Base-by-base conservation (phyloP, 2,329 filamentous ascomycete species). In the Apiospora rasikravindrae region DNA sequence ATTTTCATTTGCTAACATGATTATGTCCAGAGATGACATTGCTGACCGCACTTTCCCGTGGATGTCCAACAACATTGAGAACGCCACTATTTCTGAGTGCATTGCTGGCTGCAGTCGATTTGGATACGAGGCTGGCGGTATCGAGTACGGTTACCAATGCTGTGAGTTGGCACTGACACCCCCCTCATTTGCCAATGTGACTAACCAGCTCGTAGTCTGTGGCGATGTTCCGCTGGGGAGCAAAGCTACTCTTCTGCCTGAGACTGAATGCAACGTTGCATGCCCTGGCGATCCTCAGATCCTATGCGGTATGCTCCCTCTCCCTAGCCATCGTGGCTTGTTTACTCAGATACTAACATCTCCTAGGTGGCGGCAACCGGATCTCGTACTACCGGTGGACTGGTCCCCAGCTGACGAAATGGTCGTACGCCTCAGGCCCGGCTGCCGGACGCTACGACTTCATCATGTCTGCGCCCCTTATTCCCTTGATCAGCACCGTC, bases 401-500 rank as follows among this genome's bases (percentile, higher is more conserved):
- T 26, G 84, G 83, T 33, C 78, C 72, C 16, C 80, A 83, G 0
- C 74, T 89, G n/a, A 86, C 88, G 75, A 79, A 80, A 26, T 90
- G 86, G 84, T 77, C 82, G 24, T 86, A 84, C 72, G 84, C 88
- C 13, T 77, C 81, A 51, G 88, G 87, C n/a, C 80, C 77, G 37
- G 83, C 78, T 37, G 86, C 87, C 57, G 89, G 88, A 29, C 76
- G 81, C 66, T 90, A 90, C 75, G 79, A 86, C 71, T 86, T 89
- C 76, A 79, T 90, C 14, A 86, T 89, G 71, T 84, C 84, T 44
- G 87, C 88, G 22, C 84, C 87, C 7, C 84, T 87, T 53, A 84
- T 90, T 24, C 88, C 89, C 29, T 82, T 91, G 71, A 87, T 90
- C 71, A 86, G 86, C 3, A 84, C 83, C 57, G 82, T 85, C 68